Percentiles rank a stretch among this genome's conserved stretches.
These are phyloP conservation scores for Elsinoe arachidis DNA, from an alignment of 2,329 filamentous ascomycete genomes.

Conservation along the genomic window DNA sequence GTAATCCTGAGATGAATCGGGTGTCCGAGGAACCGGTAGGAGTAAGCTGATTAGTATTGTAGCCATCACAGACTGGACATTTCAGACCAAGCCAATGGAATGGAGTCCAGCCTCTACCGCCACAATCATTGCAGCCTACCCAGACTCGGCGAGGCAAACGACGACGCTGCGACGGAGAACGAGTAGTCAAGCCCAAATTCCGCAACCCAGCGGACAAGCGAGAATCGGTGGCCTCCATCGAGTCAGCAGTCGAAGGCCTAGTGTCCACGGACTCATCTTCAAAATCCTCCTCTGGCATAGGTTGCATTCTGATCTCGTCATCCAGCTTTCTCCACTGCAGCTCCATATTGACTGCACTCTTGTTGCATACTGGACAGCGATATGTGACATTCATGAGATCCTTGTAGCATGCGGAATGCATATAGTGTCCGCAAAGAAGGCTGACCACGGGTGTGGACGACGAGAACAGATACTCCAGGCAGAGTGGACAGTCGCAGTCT, in stretches of 20 bases:
- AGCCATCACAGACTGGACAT: conserved; percentile 55
- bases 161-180: conserved; percentile 1
- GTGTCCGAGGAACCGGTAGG: conserved; percentile 32
- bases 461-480: conserved; percentile 92
- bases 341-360: conserved; percentile 96
- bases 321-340: conserved; percentile 86
- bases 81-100: conserved; percentile 96
- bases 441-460: conserved; percentile 83
- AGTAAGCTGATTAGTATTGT: conserved; percentile 43
- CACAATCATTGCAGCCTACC: conserved; percentile 91
- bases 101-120: conserved; percentile 70
- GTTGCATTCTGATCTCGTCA: conserved; percentile 75
- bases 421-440: conserved; percentile 92
- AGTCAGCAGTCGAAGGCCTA: not conserved
- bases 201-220: not conserved
- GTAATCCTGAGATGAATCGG: conserved; percentile 20
- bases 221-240: not conserved
- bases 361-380: conserved; percentile 93
- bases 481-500: conserved; percentile 94
- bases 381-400: conserved; percentile 85
- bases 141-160: conserved; percentile 48
- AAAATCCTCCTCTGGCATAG: conserved; percentile 60
- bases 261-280: conserved; percentile 23
- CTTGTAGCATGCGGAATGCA: conserved; percentile 82
- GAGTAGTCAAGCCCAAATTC: not conserved